Evolutionary conservation across 176 grass and related monocot genomes (phyloP).

Genomic region (Musa beccarii): DNA sequence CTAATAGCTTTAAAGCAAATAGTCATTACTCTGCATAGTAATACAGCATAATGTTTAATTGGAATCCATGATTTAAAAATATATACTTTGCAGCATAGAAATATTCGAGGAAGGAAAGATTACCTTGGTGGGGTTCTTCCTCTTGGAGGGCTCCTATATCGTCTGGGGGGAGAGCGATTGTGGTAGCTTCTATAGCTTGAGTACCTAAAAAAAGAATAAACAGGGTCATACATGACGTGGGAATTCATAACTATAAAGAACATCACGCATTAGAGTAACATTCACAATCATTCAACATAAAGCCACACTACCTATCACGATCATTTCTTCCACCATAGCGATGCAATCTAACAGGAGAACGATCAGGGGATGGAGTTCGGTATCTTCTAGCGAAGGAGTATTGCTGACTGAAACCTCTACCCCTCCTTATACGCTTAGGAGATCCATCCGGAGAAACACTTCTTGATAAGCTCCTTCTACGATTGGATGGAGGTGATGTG

Average conservation of each 20-base stretch:
- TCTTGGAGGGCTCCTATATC: conserved; percentile 78
- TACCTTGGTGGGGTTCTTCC: conserved; percentile 70
- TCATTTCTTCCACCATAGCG: conserved; percentile 74
- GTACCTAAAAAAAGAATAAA: conserved; percentile 19
- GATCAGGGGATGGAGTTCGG: conserved; percentile 74
- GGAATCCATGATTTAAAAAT: neutral
- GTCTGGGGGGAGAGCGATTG: conserved; percentile 73
- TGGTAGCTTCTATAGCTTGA: conserved; percentile 48
- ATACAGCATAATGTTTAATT: neutral
- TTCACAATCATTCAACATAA: neutral
- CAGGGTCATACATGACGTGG: neutral
- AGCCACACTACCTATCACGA: conserved; percentile 49
- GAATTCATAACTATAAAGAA: neutral
- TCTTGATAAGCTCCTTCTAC: conserved; percentile 78
- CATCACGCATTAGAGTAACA: neutral
- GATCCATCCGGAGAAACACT: conserved; percentile 77
- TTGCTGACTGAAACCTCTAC: conserved; percentile 78
- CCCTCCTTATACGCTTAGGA: conserved; percentile 76
- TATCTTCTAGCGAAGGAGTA: conserved; percentile 97
- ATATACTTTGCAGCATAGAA: neutral
- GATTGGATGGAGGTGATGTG: conserved; percentile 48
- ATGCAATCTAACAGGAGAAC: conserved; percentile 38
- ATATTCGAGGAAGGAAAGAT: conserved; percentile 1
- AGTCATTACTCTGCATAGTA: neutral
- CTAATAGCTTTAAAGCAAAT: too few relatives aligned